phyloP scores from a whole-genome alignment of 2,329 filamentous ascomycete genomes.

The Shiraia sp. region DNA sequence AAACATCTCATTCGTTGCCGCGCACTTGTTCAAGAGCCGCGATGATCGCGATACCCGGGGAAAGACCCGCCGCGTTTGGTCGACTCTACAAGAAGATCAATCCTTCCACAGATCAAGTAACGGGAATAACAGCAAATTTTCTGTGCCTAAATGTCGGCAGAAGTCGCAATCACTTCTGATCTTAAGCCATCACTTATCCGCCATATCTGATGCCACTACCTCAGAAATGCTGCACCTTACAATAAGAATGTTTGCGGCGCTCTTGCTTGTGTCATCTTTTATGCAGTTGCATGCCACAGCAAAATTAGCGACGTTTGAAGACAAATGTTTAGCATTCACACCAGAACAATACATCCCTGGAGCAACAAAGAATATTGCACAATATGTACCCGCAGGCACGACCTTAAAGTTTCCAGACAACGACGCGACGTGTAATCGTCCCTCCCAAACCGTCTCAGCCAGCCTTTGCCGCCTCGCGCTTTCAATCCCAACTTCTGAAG shows the following conservation, averaged over 20 bases:
- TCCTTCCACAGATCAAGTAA: no score
- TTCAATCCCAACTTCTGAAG: slow-evolving; percentile 46
- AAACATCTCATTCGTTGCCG: no score
- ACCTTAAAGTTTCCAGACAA: slow-evolving; percentile 47
- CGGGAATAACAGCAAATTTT: no score
- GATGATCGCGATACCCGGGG: no score
- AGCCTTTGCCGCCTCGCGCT: slow-evolving; percentile 51
- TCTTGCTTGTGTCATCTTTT: background rate
- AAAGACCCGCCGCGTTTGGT: no score
- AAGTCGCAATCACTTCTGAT: no score
- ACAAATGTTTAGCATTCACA: slow-evolving; percentile 23
- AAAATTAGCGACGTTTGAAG: slow-evolving; percentile 9
- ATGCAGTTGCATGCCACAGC: slow-evolving; percentile 1
- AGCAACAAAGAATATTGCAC: slow-evolving; percentile 24
- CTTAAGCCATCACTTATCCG: no score
- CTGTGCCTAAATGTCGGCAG: no score
- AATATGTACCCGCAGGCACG: slow-evolving; percentile 43
- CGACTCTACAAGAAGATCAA: no score
- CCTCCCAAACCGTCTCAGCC: slow-evolving; percentile 40
- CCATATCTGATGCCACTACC: no score
- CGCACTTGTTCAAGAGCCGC: no score
- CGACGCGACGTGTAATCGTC: slow-evolving; percentile 38
- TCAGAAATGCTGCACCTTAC: no score
- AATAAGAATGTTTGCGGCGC: background rate
- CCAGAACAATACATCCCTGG: slow-evolving; percentile 16